Conservation (phyloP, 164 flowering plant species). For the Aristolochia contorta region DNA sequence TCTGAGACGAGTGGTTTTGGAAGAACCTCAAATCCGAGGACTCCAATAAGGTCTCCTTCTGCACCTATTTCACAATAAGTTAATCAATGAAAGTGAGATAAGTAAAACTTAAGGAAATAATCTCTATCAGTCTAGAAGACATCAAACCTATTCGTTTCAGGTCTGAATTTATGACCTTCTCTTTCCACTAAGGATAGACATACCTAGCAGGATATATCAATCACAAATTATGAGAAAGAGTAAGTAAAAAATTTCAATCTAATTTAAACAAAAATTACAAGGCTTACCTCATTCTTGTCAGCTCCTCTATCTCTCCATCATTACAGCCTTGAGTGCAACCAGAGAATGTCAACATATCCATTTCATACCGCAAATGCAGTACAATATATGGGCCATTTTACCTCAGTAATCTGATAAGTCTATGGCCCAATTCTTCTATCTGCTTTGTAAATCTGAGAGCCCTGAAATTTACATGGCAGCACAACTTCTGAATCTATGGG, state of each 20-base stretch:
- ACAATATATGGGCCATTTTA: constrained; percentile 79
- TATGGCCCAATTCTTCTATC: constrained; percentile 80
- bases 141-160: constrained; percentile 41
- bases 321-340: constrained; percentile 92
- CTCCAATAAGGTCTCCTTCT: constrained; percentile 78
- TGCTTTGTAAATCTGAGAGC: constrained; percentile 75
- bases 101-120: background rate
- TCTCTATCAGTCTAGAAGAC: background rate
- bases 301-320: constrained; percentile 64
- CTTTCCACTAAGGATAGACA: constrained; percentile 97
- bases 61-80: constrained; percentile 39
- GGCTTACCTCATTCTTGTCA: constrained; percentile 81
- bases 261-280: background rate
- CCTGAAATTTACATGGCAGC: constrained; percentile 79
- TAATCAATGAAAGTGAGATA: background rate
- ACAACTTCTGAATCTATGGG: constrained; percentile 74
- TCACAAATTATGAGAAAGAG: background rate
- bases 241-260: background rate
- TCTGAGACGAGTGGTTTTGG: constrained; percentile 91
- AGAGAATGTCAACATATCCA: constrained; percentile 97
- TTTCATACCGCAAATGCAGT: constrained; percentile 95
- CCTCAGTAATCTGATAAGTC: constrained; percentile 55
- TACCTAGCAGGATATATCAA: constrained; percentile 35
- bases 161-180: constrained; percentile 70
- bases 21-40: constrained; percentile 72